Base-by-base conservation (phyloP, 805 yeast genomes). In the Yamadazyma insecticola region DNA sequence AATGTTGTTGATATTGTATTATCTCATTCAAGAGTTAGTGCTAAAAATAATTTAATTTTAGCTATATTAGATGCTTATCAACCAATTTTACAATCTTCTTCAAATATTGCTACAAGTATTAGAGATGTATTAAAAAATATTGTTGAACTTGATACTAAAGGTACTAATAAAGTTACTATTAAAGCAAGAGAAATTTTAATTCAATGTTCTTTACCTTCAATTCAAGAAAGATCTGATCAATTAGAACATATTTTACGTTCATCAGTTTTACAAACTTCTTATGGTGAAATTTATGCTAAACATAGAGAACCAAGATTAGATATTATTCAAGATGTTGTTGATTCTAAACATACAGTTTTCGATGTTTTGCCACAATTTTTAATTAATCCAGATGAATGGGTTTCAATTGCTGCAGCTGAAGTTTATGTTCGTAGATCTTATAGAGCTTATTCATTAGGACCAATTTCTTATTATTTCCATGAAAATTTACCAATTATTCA, bases 361-460 rank as follows among this genome's bases (percentile, higher is more conserved):
- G 99, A 92, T 55, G 97, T 94, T 22, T 74, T 92, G 57, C 74
- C 95, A 26, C 97, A 87, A 63, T 92, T 92, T 64, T 76, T 92
- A 63, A 76, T 74, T 33, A 83, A 86, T 47, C 51, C 72, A 9
- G 97, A 94, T 51, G 84, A 82, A 28, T 85, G 86, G 72, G 90
- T 92, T 39, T 83, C 90, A 3, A 76, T 90, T 44, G 97, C 98
- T 22, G 97, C 98, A 22, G 87, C 95, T 27, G 97, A 92, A 63
- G 95, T 92, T 37, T 92, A 92, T 60, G 81, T 89, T 38, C 82
- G 97, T 59, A 82, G 98, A 59, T 95, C 97, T 26, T 92, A 89
- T 70, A 79, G 97, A 52, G 97, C 97, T 22, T 92, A 94, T 65
- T 81, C 87, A 24, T 81, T 92, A 40, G 81, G 85, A 33, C 82